Base-by-base conservation (phyloP, 2,329 filamentous ascomycete species). In the Coniella vitis region DNA sequence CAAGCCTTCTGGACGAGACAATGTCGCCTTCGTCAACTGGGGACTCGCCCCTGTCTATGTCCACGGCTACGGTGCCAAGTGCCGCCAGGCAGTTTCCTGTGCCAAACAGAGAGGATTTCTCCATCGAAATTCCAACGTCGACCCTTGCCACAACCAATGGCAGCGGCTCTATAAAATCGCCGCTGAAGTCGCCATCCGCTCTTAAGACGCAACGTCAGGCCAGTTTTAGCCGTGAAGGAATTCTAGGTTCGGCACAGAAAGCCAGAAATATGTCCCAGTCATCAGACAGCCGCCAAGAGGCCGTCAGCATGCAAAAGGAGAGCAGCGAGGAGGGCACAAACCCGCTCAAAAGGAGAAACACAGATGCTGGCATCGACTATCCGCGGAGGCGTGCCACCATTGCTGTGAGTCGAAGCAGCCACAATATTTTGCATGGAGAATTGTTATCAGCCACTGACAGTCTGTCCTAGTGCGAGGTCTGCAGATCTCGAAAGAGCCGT, bases 401-500 rank as follows among this genome's bases (percentile, higher is more conserved):
- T 59, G 81, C 81, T 57, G 80, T 84, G 74, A 56, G 79, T 71
- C 53, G 48, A 48, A 43, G 36, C 19, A 20, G 20, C 38, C 9
- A 31, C 34, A 51, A 34, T 48, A 53, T 41, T 22, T 40, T 22
- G 12, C 7, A 7, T 38, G 1, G 3, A 14, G 7, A 5, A 20
- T 19, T 12, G 5, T 19, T 38, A 5, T 10, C 16, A 42, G 8
- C 21, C 31, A 36, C 43, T 47, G 29, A 46, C 35, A 38, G 42
- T 29, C 34, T 35, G 19, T 44, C 54, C 48, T 58, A 89, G 85
- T 90, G 86, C 65, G 86, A 90, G 62, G 86, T 90, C 50, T 90
- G 86, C 61, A 83, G 86, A 16, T 87, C 86, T 32, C 77, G 86
- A 57, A 90, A 90, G 62, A 89, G 85, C 52, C 78, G 86, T 54